Conservation (phyloP, 1,284 basidiomycete species). For the Peniophora sp. region DNA sequence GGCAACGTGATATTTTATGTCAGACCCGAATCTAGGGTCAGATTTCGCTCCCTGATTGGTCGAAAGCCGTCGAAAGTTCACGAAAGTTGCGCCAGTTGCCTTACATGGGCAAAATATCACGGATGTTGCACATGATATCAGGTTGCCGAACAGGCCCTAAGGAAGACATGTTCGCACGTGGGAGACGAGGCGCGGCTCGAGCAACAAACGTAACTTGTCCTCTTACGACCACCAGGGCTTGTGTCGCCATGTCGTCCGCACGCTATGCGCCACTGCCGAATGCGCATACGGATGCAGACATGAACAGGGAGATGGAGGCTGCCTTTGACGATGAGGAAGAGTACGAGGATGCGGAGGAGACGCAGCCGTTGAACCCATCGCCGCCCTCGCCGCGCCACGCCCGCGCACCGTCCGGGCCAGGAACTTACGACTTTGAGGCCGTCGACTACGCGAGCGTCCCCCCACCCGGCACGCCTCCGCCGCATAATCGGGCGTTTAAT, state of each 20-base stretch:
- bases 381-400: conserved; percentile 17
- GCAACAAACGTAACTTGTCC: too few relatives aligned
- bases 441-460: conserved; percentile 67
- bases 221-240: too few relatives aligned
- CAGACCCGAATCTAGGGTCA: too few relatives aligned
- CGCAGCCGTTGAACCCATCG: conserved; percentile 38
- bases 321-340: conserved; percentile 72
- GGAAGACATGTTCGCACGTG: too few relatives aligned
- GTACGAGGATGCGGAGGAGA: conserved; percentile 46
- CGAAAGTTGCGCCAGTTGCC: too few relatives aligned
- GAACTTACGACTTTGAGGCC: conserved; percentile 79
- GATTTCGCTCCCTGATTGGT: too few relatives aligned
- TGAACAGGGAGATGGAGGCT: conserved; percentile 62
- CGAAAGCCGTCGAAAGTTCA: too few relatives aligned
- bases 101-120: too few relatives aligned
- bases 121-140: too few relatives aligned
- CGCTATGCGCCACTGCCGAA: conserved; percentile 68
- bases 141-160: too few relatives aligned
- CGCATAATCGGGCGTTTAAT: conserved; percentile 51
- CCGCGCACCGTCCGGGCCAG: conserved; percentile 21
- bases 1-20: too few relatives aligned
- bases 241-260: conserved; percentile 39
- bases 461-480: conserved; percentile 82
- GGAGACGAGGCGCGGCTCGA: too few relatives aligned
- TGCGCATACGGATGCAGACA: conserved; percentile 41